A percentile compares a stretch with the other conserved stretches of the same genome.
These are phyloP conservation scores for Scheffersomyces quercinus DNA, from an alignment of 1,139 yeast genomes.

Conservation along the genomic window DNA sequence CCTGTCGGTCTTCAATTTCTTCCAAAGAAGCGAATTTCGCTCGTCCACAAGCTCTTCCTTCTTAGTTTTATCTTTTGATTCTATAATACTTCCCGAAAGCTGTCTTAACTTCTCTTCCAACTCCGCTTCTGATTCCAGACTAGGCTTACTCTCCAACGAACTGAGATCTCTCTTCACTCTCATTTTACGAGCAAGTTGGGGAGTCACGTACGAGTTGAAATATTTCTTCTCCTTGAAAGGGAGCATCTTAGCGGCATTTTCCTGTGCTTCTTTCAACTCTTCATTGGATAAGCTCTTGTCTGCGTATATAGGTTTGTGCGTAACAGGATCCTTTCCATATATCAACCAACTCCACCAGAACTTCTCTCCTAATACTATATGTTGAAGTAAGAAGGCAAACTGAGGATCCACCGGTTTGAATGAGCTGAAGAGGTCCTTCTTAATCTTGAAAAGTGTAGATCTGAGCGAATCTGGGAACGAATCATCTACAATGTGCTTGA, in stretches of 20 bases:
- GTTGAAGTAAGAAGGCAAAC: constrained; percentile 29
- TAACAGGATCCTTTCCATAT: constrained; percentile 35
- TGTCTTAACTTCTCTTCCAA: constrained; percentile 8
- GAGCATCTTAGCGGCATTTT: constrained; percentile 17
- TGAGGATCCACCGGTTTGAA: constrained; percentile 26
- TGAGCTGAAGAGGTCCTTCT: constrained; percentile 24
- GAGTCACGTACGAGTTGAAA: constrained; percentile 46
- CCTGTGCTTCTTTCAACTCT: constrained; percentile 21
- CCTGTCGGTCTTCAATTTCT: constrained; percentile 25
- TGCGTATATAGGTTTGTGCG: constrained; percentile 31
- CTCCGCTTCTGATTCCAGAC: constrained; percentile 3
- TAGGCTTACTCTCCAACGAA: constrained; percentile 11
- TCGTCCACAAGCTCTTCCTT: constrained; percentile 20
- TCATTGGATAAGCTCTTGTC: constrained; percentile 21
- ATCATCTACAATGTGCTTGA: constrained; percentile 42
- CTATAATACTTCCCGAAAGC: constrained; percentile 12
- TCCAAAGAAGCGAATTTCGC: constrained; percentile 33
- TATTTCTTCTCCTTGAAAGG: constrained; percentile 38
- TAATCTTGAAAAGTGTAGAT: constrained; percentile 24
- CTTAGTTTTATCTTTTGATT: constrained; percentile 7
- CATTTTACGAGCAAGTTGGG: constrained; percentile 46
- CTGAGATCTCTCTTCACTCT: constrained; percentile 33
- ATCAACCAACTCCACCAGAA: constrained; percentile 48
- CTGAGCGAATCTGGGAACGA: constrained; percentile 26
- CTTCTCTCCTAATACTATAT: constrained; percentile 29